These are phyloP conservation scores for Acacia concinna DNA, from an alignment of 331 rosid genomes.

Conservation along the genomic window DNA sequence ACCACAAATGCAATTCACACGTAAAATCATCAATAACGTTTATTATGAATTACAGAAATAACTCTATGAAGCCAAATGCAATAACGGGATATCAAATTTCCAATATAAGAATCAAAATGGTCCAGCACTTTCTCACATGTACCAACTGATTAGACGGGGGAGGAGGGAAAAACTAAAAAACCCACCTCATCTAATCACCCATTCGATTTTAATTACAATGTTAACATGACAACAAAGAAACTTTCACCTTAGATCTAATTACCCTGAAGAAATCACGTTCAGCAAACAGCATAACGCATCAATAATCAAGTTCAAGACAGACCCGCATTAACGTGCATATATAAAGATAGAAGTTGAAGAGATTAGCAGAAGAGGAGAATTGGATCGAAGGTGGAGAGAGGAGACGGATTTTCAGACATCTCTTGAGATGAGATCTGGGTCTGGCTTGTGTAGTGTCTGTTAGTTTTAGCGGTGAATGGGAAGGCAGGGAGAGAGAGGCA, in stretches of 20 bases:
- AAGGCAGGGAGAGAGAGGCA: conserved; percentile 12
- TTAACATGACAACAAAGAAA: conserved; percentile 2
- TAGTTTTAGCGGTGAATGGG: conserved; percentile 27
- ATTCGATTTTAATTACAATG: conserved; percentile 9
- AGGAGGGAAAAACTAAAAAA: not conserved
- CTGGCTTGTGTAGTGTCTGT: conserved; percentile 9
- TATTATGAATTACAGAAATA: not conserved
- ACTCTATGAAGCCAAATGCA: not conserved
- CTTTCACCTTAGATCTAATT: conserved; percentile 77
- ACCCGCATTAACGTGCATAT: conserved; percentile 6
- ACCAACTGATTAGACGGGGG: not conserved
- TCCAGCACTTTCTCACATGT: not conserved
- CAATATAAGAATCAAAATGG: conserved; percentile 23
- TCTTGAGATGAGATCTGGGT: conserved; percentile 44
- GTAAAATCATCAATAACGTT: not conserved
- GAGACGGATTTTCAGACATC: conserved; percentile 23
- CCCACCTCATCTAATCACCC: not conserved
- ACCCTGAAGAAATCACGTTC: conserved; percentile 30
- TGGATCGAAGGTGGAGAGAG: not conserved
- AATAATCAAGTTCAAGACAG: conserved; percentile 37
- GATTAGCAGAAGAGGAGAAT: not conserved
- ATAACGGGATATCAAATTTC: not conserved
- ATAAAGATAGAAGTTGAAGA: not conserved
- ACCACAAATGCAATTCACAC: conserved; percentile 9
- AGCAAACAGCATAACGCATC: conserved; percentile 29